Evolutionary conservation across 108 stramenopile genomes (phyloP), one percentile per base, ranked within the genome.

Genomic region (Epithemia pelagica): DNA sequence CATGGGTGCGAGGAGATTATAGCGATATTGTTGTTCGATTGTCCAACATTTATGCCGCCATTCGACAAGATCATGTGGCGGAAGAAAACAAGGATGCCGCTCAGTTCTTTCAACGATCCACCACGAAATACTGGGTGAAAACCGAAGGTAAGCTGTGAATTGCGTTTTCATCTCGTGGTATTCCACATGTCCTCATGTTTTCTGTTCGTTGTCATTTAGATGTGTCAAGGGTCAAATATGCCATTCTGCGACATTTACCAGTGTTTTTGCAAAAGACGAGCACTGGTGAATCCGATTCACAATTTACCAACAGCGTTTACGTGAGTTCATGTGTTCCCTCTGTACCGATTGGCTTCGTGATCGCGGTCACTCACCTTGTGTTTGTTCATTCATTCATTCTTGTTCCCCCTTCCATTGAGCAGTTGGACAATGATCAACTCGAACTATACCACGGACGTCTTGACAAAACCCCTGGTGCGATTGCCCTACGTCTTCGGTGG

Each of bases 61-160:
- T 95, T 25, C 71, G 94, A 10, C 83, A 92, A 52, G 95, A 96
- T 77, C 75, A 85, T 52, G 81, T 76, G 23, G 92, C 89, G 2
- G 79, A 88, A 67, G 91, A 87, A 61, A 83, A 83, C 25, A 82
- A 81, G 27, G 79, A 82, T 66, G 85, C 73, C 27, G 69, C 72
- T 23, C 95, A 97, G 72, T 82, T 81, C 65, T 98, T 98, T 59
- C 73, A 90, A 32, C 77, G 97, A 61, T 78, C 75, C 37, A 98
- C 97, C 24, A 92, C 91, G 68, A 98, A 98, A 82, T 98, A 97
- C 78, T 98, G 98, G 98, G 89, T 98, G 28, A 94, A 91, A 69
- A 95, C 92, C 54, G 96, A 96, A 69, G n/a, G n/a, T n/a, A n/a
- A n/a, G n/a, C n/a, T n/a, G n/a, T n/a, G n/a, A n/a, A n/a, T n/a